Conservation (phyloP, 306 rosid genomes). For the Castanea crenata region DNA sequence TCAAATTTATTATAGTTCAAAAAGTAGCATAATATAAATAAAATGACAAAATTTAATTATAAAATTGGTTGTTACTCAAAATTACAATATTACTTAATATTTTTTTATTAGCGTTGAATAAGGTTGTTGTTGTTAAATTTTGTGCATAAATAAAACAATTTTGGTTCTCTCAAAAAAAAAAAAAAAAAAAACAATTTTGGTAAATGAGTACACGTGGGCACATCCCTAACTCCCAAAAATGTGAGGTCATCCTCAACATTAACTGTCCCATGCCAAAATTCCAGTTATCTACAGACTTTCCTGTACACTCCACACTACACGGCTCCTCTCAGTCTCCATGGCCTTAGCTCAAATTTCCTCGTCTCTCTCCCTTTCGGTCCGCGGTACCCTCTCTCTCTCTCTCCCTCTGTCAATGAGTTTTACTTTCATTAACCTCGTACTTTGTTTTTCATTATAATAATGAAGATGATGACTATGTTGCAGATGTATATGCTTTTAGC, state of each 20-base stretch:
- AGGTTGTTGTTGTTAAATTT: rapidly evolving
- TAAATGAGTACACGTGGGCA: slow-evolving; percentile 20
- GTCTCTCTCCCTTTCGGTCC: slow-evolving; percentile 50
- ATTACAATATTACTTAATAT: no score
- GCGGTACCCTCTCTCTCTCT: slow-evolving; percentile 36
- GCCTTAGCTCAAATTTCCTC: slow-evolving; percentile 59
- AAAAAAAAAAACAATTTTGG: no score
- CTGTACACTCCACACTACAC: neutral
- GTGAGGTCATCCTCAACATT: slow-evolving; percentile 2
- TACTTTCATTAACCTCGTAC: neutral
- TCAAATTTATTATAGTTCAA: no score
- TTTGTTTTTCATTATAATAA: neutral
- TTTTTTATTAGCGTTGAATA: no score
- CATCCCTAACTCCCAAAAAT: slow-evolving; percentile 1
- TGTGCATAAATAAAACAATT: no score
- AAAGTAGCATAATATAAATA: no score
- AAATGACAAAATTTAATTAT: no score
- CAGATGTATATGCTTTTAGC: slow-evolving; percentile 52
- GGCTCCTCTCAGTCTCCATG: slow-evolving; percentile 26
- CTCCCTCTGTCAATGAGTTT: neutral
- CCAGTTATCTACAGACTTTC: no score
- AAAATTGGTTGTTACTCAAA: no score
- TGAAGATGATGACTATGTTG: slow-evolving; percentile 1
- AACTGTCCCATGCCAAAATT: no score
- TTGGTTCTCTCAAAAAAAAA: no score